phyloP scores from a whole-genome alignment of 306 rosid genomes.

The Neltuma alba region DNA sequence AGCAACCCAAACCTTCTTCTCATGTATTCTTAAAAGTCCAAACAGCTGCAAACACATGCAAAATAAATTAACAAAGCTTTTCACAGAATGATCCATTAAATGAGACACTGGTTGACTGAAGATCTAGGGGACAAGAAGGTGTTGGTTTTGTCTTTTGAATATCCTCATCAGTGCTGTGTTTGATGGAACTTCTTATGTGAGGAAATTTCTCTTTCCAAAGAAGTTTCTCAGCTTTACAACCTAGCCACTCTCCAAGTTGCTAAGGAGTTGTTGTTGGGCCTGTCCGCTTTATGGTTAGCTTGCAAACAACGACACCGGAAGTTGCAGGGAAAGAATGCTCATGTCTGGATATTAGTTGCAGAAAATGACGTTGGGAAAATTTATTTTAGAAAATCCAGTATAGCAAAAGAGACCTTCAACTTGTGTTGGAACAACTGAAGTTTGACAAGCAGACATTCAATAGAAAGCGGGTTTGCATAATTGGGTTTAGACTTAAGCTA shows the following conservation, averaged over 20 bases:
- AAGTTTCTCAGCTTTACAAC: neutral
- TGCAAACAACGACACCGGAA: neutral
- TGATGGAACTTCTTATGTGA: neutral
- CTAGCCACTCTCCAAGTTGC: neutral
- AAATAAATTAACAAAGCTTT: neutral
- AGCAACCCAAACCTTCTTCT: neutral
- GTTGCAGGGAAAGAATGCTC: no score
- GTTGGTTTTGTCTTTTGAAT: neutral
- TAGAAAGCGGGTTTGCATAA: no score
- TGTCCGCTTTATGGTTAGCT: neutral
- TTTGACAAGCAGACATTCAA: no score
- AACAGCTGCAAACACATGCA: neutral
- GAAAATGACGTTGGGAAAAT: neutral
- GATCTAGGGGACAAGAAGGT: neutral
- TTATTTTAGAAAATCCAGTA: neutral
- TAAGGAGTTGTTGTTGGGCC: neutral
- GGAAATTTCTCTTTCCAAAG: neutral
- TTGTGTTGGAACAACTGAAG: no score
- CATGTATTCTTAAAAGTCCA: neutral
- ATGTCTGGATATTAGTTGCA: no score
- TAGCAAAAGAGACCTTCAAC: no score
- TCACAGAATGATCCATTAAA: neutral
- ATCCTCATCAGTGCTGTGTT: neutral
- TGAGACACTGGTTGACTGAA: neutral
- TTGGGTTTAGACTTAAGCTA: no score